A percentile compares a stretch with the other conserved stretches of the same genome.
Conservation (phyloP, 805 yeast genomes). For the Middelhovenomyces tepae region DNA sequence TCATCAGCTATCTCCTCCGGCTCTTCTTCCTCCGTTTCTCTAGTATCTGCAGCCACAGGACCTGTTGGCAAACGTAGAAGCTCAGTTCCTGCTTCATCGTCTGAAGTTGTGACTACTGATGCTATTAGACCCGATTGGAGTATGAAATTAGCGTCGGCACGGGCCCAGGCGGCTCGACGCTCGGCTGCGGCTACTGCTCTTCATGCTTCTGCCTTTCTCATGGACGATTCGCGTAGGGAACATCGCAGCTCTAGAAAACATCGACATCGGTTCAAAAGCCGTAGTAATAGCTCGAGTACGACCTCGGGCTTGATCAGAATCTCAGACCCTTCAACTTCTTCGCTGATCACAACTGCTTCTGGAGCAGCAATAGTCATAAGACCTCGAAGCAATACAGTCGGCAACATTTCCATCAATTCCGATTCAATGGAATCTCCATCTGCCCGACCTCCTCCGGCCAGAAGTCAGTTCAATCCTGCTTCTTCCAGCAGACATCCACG, state of each 20-base stretch:
- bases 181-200: constrained; percentile 93
- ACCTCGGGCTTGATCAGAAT: constrained; percentile 11
- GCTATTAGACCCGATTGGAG: constrained; percentile 92
- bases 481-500: constrained; percentile 4
- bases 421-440: constrained; percentile 4
- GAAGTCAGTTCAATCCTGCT: constrained; percentile 5
- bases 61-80: constrained; percentile 25
- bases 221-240: constrained; percentile 4
- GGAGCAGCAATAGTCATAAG: neutral
- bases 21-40: constrained; percentile 1
- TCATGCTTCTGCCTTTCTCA: constrained; percentile 72
- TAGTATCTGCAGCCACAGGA: neutral
- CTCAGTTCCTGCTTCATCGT: constrained; percentile 58
- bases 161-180: constrained; percentile 68
- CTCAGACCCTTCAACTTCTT: constrained; percentile 2
- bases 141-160: constrained; percentile 56
- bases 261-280: constrained; percentile 6
- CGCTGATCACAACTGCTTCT: constrained; percentile 10
- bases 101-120: constrained; percentile 72
- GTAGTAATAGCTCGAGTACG: constrained; percentile 16
- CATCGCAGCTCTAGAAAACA: constrained; percentile 4
- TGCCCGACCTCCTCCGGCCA: constrained; percentile 3
- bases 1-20: constrained; percentile 2
- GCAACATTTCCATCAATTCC: neutral
- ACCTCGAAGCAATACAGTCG: neutral